These are phyloP conservation scores for Acrodontium crateriforme DNA, from an alignment of 2,329 filamentous ascomycete species.

Conservation along the genomic window DNA sequence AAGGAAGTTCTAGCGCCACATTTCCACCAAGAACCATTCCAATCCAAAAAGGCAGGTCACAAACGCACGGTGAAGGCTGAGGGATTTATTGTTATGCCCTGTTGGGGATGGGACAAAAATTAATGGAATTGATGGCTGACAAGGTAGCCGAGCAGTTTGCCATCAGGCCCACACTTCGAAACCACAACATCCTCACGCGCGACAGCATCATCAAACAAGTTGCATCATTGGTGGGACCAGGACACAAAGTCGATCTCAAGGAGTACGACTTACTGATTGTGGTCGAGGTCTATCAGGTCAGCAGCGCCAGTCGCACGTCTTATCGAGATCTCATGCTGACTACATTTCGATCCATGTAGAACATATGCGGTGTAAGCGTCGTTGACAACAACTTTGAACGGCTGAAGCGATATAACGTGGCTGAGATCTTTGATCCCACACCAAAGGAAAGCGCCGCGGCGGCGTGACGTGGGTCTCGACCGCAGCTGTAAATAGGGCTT, in stretches of 20 bases:
- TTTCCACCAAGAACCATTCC: slow-evolving; percentile 42
- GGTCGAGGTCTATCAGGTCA: slow-evolving; percentile 68
- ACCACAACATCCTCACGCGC: slow-evolving; percentile 55
- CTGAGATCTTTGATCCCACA: slow-evolving; percentile 51
- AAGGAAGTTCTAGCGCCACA: slow-evolving; percentile 47
- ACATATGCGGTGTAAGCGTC: slow-evolving; percentile 65
- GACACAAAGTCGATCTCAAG: slow-evolving; percentile 64
- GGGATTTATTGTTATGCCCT: not conserved
- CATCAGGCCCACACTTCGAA: slow-evolving; percentile 66
- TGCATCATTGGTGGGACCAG: slow-evolving; percentile 48
- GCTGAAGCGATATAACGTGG: slow-evolving; percentile 64
- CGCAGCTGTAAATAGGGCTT: too few relatives aligned
- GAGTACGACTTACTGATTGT: slow-evolving; percentile 67
- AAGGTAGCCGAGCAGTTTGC: slow-evolving; percentile 49
- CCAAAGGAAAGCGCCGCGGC: slow-evolving; percentile 17
- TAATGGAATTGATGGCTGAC: too few relatives aligned
- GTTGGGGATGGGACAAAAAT: too few relatives aligned
- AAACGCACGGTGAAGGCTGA: too few relatives aligned
- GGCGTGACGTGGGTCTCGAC: too few relatives aligned
- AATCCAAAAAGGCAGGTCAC: slow-evolving; percentile 36
- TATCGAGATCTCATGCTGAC: slow-evolving; percentile 2
- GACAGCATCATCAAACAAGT: slow-evolving; percentile 58
- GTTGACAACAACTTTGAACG: slow-evolving; percentile 60
- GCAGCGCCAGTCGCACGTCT: slow-evolving; percentile 9
- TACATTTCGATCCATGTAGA: slow-evolving; percentile 32